Percentiles rank a stretch among this genome's conserved stretches.
These are phyloP conservation scores for Boletus sp. DNA, from an alignment of 768 basidiomycete species.

Conservation along the genomic window DNA sequence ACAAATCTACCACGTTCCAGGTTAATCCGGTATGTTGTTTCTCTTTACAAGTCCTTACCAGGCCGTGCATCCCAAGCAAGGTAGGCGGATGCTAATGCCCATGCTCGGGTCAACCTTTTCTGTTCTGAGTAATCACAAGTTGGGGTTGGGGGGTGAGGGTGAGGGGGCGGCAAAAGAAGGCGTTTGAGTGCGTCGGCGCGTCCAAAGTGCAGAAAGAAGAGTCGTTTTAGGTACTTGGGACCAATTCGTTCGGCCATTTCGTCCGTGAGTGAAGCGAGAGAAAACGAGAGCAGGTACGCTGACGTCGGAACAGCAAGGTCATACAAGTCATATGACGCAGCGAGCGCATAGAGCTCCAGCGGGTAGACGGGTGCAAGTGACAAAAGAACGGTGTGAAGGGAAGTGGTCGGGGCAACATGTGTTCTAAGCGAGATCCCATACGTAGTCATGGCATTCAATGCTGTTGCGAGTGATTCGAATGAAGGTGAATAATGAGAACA, in stretches of 20 bases:
- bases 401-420: conserved; percentile 47
- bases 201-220: conserved; percentile 83
- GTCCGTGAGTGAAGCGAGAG: conserved; percentile 66
- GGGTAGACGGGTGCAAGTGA: conserved; percentile 66
- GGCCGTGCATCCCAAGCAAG: conserved; percentile 82
- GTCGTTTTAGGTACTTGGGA: conserved; percentile 70
- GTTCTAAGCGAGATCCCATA: conserved; percentile 59
- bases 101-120: conserved; percentile 75
- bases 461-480: conserved; percentile 52
- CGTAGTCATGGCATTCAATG: conserved; percentile 51
- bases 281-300: conserved; percentile 68
- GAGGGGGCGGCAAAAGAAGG: conserved; percentile 69
- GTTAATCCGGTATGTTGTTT: conserved; percentile 1
- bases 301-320: conserved; percentile 76
- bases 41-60: conserved; percentile 42
- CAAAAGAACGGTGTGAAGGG: conserved; percentile 58
- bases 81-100: conserved; percentile 80
- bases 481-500: conserved; percentile 73
- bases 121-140: conserved; percentile 71
- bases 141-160: conserved; percentile 67
- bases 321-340: conserved; percentile 61
- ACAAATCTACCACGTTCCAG: conserved; percentile 51
- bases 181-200: conserved; percentile 80
- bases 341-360: conserved; percentile 68
- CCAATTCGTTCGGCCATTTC: conserved; percentile 68